Evolutionary conservation across 495 filamentous ascomycete species (phyloP).

Genomic region (Pyrenopolyporus hunteri): DNA sequence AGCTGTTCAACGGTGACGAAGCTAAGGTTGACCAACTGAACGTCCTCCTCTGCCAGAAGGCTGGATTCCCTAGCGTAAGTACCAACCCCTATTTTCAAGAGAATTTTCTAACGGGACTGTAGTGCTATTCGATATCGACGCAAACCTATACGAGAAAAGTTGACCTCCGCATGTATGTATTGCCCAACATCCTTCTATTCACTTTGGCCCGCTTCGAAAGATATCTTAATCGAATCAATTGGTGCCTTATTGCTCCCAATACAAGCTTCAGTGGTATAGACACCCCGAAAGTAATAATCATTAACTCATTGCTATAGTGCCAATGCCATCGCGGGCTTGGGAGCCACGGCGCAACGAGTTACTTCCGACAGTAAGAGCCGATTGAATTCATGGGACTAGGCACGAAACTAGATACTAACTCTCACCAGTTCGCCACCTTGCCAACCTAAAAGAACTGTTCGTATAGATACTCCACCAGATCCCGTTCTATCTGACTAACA

Average conservation of each 20-base stretch:
- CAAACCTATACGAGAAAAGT: slow-evolving; percentile 73
- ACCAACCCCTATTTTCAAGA: background rate
- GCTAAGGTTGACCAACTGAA: slow-evolving; percentile 79
- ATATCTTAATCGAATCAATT: background rate
- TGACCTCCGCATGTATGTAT: slow-evolving; percentile 67
- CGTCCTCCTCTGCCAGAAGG: slow-evolving; percentile 80
- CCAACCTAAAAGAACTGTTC: slow-evolving; percentile 51
- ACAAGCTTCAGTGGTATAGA: no score
- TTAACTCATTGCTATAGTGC: slow-evolving; percentile 37
- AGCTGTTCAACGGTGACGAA: slow-evolving; percentile 76
- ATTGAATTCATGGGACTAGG: background rate
- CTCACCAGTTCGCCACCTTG: slow-evolving; percentile 68
- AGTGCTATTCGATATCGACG: slow-evolving; percentile 58
- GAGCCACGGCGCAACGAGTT: slow-evolving; percentile 79
- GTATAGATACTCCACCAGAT: background rate
- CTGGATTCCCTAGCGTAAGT: slow-evolving; percentile 68
- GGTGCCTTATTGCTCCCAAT: no score
- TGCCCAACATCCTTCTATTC: background rate
- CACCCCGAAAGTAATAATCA: background rate
- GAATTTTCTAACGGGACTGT: background rate
- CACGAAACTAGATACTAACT: slow-evolving; percentile 45
- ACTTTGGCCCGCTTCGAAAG: background rate
- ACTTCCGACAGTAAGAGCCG: slow-evolving; percentile 31
- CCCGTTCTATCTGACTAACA: background rate
- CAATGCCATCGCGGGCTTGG: slow-evolving; percentile 82